Evolutionary conservation across 1,139 yeast genomes (phyloP).

Genomic region (Diutina scorzettiae): DNA sequence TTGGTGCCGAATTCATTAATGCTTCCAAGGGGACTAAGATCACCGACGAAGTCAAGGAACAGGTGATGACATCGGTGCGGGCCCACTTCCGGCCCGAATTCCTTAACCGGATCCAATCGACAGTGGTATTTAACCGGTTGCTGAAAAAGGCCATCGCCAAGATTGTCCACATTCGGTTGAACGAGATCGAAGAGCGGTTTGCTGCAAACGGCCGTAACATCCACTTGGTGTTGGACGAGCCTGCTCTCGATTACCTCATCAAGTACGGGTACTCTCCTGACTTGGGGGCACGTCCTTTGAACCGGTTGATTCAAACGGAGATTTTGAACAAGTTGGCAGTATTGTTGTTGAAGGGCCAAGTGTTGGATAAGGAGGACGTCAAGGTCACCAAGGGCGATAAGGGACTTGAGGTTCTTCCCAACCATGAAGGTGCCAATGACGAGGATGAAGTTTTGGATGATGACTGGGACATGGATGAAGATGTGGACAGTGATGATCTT

Average conservation of each 20-base stretch:
- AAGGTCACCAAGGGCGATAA: constrained; percentile 45
- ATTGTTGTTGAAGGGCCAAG: constrained; percentile 76
- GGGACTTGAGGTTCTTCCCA: constrained; percentile 73
- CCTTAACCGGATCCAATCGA: constrained; percentile 87
- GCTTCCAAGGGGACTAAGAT: constrained; percentile 55
- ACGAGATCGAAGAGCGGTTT: constrained; percentile 78
- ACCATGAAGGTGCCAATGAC: constrained; percentile 59
- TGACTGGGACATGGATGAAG: constrained; percentile 35
- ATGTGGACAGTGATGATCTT: constrained; percentile 31
- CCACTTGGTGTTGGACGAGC: constrained; percentile 53
- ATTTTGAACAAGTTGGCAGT: constrained; percentile 81
- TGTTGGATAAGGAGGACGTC: constrained; percentile 78
- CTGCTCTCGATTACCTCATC: constrained; percentile 72
- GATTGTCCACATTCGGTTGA: constrained; percentile 76
- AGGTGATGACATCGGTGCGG: constrained; percentile 78
- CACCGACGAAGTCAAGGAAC: constrained; percentile 52
- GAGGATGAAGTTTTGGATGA: constrained; percentile 36
- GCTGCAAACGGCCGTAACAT: constrained; percentile 71
- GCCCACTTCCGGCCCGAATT: constrained; percentile 95
- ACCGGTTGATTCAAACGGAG: constrained; percentile 83
- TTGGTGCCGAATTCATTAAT: constrained; percentile 87
- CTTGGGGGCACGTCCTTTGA: constrained; percentile 95
- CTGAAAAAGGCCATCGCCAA: constrained; percentile 85
- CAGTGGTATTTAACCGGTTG: constrained; percentile 83
- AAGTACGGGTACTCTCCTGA: constrained; percentile 83